Evolutionary conservation across 257 asterid species (phyloP).

Genomic region (Agastache rugosa): DNA sequence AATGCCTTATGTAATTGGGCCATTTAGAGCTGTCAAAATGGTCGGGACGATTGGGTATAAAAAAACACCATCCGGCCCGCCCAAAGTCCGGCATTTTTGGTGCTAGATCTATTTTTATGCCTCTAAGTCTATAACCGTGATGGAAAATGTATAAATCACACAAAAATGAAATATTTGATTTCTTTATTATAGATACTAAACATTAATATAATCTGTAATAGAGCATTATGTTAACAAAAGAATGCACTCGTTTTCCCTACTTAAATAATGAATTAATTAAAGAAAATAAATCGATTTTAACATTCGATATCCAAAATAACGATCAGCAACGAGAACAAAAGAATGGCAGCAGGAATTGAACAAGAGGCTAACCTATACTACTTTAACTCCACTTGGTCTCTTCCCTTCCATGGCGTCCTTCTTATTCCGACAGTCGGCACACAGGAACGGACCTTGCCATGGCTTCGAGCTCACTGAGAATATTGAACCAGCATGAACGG

Average conservation of each 20-base stretch:
- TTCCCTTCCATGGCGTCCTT: constrained; percentile 83
- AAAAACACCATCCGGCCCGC: too few relatives aligned
- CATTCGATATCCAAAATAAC: constrained; percentile 21
- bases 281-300: constrained; percentile 21
- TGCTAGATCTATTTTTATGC: too few relatives aligned
- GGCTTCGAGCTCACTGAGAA: constrained; percentile 77
- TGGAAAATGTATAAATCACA: background rate
- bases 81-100: too few relatives aligned
- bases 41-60: too few relatives aligned
- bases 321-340: background rate
- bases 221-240: constrained; percentile 23
- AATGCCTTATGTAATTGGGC: too few relatives aligned
- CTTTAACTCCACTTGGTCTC: constrained; percentile 49
- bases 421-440: constrained; percentile 72
- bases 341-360: background rate
- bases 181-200: background rate
- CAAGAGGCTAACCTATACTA: constrained; percentile 28
- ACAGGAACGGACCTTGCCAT: constrained; percentile 92
- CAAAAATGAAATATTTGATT: background rate
- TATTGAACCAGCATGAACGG: constrained; percentile 83
- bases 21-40: too few relatives aligned
- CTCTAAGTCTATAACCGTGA: too few relatives aligned
- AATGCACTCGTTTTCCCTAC: constrained; percentile 31
- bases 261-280: constrained; percentile 1
- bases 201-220: background rate